Percentiles rank a stretch among this genome's conserved stretches.
These are phyloP conservation scores for Blepharisma undulans DNA, from an alignment of 169 alveolate species.

Conservation along the genomic window DNA sequence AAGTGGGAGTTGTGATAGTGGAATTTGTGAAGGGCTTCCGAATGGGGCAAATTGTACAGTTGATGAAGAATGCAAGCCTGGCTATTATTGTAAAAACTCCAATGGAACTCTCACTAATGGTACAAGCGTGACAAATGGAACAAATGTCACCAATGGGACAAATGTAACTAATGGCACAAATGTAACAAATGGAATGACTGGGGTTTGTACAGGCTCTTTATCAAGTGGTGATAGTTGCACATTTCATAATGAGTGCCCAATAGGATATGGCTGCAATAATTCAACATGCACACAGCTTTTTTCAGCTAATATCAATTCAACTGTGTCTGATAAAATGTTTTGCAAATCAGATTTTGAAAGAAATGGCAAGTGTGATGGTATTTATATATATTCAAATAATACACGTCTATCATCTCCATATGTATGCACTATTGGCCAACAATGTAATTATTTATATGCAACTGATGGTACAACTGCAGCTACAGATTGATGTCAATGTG, in stretches of 20 bases:
- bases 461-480: neutral
- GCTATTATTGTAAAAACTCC: neutral
- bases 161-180: no score
- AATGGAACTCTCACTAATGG: neutral
- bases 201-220: neutral
- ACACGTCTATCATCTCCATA: neutral
- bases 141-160: neutral
- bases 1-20: neutral
- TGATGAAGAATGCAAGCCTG: neutral
- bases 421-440: neutral
- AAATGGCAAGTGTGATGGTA: conserved; percentile 1
- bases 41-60: neutral
- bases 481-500: neutral
- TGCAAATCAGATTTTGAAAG: neutral
- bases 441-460: neutral
- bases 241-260: neutral
- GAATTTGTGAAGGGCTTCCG: neutral
- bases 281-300: neutral
- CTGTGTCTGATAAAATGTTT: neutral
- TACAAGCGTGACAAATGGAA: neutral
- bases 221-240: neutral
- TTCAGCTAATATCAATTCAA: neutral
- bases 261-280: conserved; percentile 17
- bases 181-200: neutral
- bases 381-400: neutral